Evolutionary conservation across 306 rosid species (phyloP).

Genomic region (Sphenostylis stenocarpa): DNA sequence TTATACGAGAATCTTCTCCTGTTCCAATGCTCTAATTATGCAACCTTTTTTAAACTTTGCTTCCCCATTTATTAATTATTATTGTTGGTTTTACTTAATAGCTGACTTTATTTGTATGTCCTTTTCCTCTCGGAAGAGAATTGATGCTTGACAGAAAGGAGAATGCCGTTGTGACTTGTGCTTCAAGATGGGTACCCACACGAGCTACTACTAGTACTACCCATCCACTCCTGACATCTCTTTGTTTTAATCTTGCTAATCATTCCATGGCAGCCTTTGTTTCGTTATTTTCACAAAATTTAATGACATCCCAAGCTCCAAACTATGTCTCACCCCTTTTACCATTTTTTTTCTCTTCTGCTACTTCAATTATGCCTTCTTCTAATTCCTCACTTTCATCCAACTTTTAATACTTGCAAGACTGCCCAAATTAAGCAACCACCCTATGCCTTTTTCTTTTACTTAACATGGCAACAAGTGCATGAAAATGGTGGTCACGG

Average conservation of each 20-base stretch:
- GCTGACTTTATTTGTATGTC: constrained; percentile 40
- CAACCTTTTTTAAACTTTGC: constrained; percentile 24
- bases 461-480: constrained; percentile 2
- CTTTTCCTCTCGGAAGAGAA: constrained; percentile 32
- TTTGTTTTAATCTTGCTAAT: constrained; percentile 27
- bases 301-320: constrained; percentile 34
- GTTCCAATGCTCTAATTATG: constrained; percentile 59
- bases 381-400: constrained; percentile 11
- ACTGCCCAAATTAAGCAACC: constrained; percentile 30
- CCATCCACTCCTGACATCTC: constrained; percentile 15
- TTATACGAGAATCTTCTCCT: constrained; percentile 80
- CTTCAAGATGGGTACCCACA: constrained; percentile 39
- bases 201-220: not conserved
- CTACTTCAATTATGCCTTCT: constrained; percentile 15
- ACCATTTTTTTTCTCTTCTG: constrained; percentile 10
- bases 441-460: constrained; percentile 26
- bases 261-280: constrained; percentile 39
- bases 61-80: constrained; percentile 17
- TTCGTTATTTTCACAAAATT: constrained; percentile 42
- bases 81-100: constrained; percentile 36
- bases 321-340: constrained; percentile 3
- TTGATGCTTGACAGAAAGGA: constrained; percentile 40
- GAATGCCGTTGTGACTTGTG: constrained; percentile 40
- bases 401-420: constrained; percentile 22
- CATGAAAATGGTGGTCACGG: constrained; percentile 10